phyloP scores from a whole-genome alignment of 2,329 filamentous ascomycete genomes.

The Clonostachys solani region DNA sequence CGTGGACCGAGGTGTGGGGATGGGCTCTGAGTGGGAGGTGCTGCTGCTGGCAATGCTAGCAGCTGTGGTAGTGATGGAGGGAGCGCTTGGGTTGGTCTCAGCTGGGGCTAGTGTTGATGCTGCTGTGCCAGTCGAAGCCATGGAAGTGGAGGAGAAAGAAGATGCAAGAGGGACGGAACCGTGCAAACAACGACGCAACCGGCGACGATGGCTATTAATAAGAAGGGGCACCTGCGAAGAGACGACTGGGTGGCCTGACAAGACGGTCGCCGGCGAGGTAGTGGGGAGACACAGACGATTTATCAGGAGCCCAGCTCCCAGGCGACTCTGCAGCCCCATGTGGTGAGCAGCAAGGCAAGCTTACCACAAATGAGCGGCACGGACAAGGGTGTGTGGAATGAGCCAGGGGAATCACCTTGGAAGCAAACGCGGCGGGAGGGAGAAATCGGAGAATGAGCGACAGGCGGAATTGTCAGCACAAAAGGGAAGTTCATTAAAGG shows the following conservation, averaged over 20 bases:
- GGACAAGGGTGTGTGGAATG: not conserved
- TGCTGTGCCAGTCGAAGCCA: slow-evolving; percentile 11
- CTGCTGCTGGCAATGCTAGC: slow-evolving; percentile 20
- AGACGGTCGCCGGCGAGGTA: not conserved
- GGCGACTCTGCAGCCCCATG: too few relatives aligned
- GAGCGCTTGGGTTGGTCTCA: not conserved
- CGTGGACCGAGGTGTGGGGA: slow-evolving; percentile 49
- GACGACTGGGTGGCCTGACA: not conserved
- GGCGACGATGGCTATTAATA: slow-evolving; percentile 1
- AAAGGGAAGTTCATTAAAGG: too few relatives aligned
- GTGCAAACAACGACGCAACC: too few relatives aligned
- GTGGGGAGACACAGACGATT: not conserved
- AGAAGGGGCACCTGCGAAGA: slow-evolving; percentile 3
- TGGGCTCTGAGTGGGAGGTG: slow-evolving; percentile 39
- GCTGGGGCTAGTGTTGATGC: slow-evolving; percentile 11
- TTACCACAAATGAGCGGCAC: too few relatives aligned
- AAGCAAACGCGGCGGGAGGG: not conserved
- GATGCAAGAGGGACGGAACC: slow-evolving; percentile 11
- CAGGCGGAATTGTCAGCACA: not conserved
- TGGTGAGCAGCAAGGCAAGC: too few relatives aligned
- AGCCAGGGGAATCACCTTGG: not conserved
- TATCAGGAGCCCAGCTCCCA: not conserved
- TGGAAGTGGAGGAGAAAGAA: slow-evolving; percentile 13
- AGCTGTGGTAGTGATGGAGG: not conserved
- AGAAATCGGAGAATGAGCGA: not conserved